phyloP scores from a whole-genome alignment of 2,329 filamentous ascomycete genomes.

The Fusarium sororula region DNA sequence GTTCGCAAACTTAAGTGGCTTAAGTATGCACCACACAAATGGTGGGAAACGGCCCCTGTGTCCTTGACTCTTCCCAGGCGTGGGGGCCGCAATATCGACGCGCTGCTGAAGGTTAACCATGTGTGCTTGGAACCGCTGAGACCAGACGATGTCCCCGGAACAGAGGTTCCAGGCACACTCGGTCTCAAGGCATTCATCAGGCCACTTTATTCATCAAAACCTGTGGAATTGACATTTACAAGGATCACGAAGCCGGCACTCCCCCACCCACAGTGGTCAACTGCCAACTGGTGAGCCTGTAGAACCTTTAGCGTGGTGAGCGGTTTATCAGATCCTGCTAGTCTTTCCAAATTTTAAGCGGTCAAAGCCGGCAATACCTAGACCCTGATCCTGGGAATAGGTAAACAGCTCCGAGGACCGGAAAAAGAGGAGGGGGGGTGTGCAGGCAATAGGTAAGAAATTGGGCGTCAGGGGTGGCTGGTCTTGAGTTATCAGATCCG shows the following conservation, averaged over 20 bases:
- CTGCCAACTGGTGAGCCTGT: background rate
- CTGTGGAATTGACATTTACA: background rate
- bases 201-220: background rate
- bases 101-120: background rate
- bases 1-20: background rate
- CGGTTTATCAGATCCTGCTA: conserved; percentile 34
- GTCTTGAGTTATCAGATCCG: conserved; percentile 42
- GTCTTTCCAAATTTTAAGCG: background rate
- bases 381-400: background rate
- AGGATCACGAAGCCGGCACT: background rate
- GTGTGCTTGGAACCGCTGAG: background rate
- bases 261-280: background rate
- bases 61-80: background rate
- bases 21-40: background rate
- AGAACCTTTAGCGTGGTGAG: conserved; percentile 6
- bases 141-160: background rate
- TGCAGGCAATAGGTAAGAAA: background rate
- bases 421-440: conserved; percentile 9
- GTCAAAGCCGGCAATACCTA: conserved; percentile 1
- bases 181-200: background rate
- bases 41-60: background rate
- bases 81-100: background rate
- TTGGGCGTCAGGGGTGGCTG: background rate
- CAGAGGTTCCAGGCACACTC: background rate
- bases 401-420: conserved; percentile 21